Evolutionary conservation across 306 rosid species (phyloP).

Genomic region (Comarum palustre): DNA sequence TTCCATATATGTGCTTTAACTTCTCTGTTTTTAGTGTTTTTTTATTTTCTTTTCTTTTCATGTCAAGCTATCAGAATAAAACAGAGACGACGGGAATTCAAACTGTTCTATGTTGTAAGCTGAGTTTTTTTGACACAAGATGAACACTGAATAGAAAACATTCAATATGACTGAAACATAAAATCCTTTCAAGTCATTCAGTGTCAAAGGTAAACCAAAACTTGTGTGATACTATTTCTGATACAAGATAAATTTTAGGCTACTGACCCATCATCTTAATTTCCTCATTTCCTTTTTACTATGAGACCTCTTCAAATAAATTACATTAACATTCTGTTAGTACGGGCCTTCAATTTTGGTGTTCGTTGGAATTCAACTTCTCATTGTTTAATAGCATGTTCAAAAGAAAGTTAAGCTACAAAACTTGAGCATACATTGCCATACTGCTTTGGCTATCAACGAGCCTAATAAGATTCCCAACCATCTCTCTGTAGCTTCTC

Average conservation of each 20-base stretch:
- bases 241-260: background rate
- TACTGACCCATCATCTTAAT: background rate
- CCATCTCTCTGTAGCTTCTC: slow-evolving; percentile 60
- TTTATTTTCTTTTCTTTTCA: no score
- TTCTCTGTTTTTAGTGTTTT: no score
- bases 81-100: background rate
- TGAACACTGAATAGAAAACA: background rate
- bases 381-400: background rate
- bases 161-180: background rate
- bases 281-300: background rate
- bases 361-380: background rate
- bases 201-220: background rate
- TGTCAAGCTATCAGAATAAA: background rate
- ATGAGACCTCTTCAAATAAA: background rate
- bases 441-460: slow-evolving; percentile 17
- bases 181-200: background rate
- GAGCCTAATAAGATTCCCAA: slow-evolving; percentile 54
- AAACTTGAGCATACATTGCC: background rate
- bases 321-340: background rate
- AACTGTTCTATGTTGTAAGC: background rate
- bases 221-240: background rate
- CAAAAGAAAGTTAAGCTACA: background rate
- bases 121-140: background rate
- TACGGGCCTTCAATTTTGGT: background rate
- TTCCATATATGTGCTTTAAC: no score